phyloP scores from a whole-genome alignment of 1,284 basidiomycete genomes.

The Cutaneotrichosporon cutaneum region DNA sequence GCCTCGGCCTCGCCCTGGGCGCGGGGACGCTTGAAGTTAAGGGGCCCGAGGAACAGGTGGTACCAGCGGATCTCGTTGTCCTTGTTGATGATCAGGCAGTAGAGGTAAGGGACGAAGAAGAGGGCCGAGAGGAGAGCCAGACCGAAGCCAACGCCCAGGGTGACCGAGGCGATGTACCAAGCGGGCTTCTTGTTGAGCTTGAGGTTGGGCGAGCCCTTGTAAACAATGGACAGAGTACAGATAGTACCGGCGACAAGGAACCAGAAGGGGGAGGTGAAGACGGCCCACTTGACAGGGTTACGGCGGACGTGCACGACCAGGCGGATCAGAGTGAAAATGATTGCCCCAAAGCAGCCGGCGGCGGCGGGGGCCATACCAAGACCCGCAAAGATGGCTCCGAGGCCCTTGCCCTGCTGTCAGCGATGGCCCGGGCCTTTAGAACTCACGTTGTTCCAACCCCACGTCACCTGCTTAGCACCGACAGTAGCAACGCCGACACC shows the following conservation, averaged over 20 bases:
- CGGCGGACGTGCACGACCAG: conserved; percentile 50
- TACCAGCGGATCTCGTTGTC: conserved; percentile 53
- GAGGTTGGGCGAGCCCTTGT: conserved; percentile 55
- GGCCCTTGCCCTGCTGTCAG: conserved; percentile 48
- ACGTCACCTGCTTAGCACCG: conserved; percentile 52
- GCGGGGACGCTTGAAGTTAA: conserved; percentile 49
- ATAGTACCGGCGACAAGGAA: conserved; percentile 53
- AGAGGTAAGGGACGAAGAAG: conserved; percentile 57
- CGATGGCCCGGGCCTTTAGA: not conserved
- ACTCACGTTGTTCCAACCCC: conserved; percentile 55
- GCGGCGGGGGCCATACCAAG: conserved; percentile 50
- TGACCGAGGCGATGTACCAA: conserved; percentile 48
- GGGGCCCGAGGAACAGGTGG: conserved; percentile 54
- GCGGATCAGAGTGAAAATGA: conserved; percentile 54
- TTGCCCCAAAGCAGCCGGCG: conserved; percentile 52
- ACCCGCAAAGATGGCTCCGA: conserved; percentile 55
- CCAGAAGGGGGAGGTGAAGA: conserved; percentile 54
- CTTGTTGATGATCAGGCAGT: conserved; percentile 53
- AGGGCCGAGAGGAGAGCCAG: conserved; percentile 48
- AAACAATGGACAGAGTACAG: conserved; percentile 51
- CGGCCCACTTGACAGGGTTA: conserved; percentile 50
- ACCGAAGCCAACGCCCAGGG: conserved; percentile 52
- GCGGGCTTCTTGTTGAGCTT: conserved; percentile 49
- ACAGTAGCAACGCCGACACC: conserved; percentile 57
- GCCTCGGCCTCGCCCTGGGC: conserved; percentile 28